Percentiles rank a stretch among this genome's conserved stretches.
Evolutionary conservation across 345 rosid genomes (phyloP).

Genomic region (Raphanus raphanistrum): DNA sequence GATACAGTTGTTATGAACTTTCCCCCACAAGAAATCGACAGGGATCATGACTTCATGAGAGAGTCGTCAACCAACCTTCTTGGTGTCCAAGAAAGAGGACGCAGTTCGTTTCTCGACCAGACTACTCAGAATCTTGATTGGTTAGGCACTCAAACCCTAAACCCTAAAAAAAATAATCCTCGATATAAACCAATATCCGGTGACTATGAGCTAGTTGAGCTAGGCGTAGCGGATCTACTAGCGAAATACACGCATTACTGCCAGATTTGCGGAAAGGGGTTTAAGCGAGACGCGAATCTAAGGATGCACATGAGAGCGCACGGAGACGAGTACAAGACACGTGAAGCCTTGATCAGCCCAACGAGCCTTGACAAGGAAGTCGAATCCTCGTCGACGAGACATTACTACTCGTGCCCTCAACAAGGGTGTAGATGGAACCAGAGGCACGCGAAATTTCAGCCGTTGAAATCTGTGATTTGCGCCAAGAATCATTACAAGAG

Average conservation of each 20-base stretch:
- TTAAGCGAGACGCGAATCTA: constrained; percentile 84
- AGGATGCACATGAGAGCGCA: constrained; percentile 99
- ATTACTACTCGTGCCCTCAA: constrained; percentile 77
- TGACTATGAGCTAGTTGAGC: constrained; percentile 53
- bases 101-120: constrained; percentile 32
- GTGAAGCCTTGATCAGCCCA: constrained; percentile 64
- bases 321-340: constrained; percentile 80
- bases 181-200: constrained; percentile 18
- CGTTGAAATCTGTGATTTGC: constrained; percentile 81
- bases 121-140: constrained; percentile 28
- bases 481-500: constrained; percentile 95
- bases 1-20: constrained; percentile 21
- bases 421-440: constrained; percentile 88
- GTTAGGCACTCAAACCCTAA: constrained; percentile 33
- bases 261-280: constrained; percentile 81
- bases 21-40: constrained; percentile 13
- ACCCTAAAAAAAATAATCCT: constrained; percentile 13
- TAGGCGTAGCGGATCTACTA: constrained; percentile 56
- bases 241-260: constrained; percentile 91
- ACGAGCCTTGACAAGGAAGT: constrained; percentile 23
- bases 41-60: constrained; percentile 9
- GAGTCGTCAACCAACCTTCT: constrained; percentile 11
- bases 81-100: constrained; percentile 38
- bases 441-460: constrained; percentile 81
- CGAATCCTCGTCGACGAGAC: constrained; percentile 24